Percentiles rank a stretch among this genome's conserved stretches.
These are phyloP conservation scores for Tetratostichococcus sp. DNA, from an alignment of 139 green algal genomes.

Conservation along the genomic window DNA sequence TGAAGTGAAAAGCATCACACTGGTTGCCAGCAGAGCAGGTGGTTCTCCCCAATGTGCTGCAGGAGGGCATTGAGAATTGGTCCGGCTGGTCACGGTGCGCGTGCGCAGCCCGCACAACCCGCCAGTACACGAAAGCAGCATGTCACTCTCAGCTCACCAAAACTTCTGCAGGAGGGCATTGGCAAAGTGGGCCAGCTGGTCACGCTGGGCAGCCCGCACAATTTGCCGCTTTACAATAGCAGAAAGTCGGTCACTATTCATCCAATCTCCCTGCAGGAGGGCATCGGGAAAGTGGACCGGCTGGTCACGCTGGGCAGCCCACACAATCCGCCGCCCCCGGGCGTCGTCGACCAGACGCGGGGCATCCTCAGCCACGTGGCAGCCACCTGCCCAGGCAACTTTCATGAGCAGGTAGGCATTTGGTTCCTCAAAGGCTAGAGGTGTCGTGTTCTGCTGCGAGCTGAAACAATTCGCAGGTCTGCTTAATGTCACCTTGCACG, in stretches of 20 bases:
- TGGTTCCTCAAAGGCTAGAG: no score
- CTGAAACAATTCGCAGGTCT: no score
- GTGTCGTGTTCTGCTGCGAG: no score
- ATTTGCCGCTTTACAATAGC: no score
- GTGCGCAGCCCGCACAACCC: slow-evolving; percentile 61
- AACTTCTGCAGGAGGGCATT: background rate
- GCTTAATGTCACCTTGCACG: no score
- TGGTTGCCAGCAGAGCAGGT: no score
- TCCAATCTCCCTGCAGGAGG: background rate
- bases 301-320: slow-evolving; percentile 82
- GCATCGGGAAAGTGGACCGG: slow-evolving; percentile 38
- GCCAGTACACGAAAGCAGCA: no score
- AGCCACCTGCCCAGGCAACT: slow-evolving; percentile 49
- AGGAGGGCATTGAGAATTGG: slow-evolving; percentile 29
- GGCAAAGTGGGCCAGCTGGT: slow-evolving; percentile 64
- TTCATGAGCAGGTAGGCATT: slow-evolving; percentile 5
- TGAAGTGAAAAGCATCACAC: no score
- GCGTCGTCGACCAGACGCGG: slow-evolving; percentile 88
- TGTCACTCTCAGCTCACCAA: no score
- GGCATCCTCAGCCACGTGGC: slow-evolving; percentile 79
- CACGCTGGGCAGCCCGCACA: slow-evolving; percentile 74
- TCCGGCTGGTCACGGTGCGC: slow-evolving; percentile 74
- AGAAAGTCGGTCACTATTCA: no score
- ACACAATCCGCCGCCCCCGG: slow-evolving; percentile 39
- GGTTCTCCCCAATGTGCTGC: no score